phyloP scores from a whole-genome alignment of 2,329 filamentous ascomycete species.

The Verticillium longisporum region DNA sequence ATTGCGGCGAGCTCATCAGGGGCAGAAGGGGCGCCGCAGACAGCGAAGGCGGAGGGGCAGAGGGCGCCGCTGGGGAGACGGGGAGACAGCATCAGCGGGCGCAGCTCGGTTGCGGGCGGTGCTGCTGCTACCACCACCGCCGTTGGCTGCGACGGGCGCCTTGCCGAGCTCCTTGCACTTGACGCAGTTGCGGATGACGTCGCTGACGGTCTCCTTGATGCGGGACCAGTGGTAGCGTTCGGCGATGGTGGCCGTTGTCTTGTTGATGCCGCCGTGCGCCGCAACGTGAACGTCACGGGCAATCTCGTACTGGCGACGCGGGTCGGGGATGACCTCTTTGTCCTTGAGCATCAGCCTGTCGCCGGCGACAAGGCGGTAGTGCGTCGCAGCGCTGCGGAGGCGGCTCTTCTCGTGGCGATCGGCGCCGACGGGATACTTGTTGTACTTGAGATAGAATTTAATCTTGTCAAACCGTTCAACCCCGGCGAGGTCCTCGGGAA shows the following conservation, averaged over 20 bases:
- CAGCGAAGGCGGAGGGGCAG: neutral
- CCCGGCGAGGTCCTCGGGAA: conserved; percentile 76
- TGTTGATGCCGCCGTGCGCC: conserved; percentile 87
- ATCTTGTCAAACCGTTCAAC: conserved; percentile 99
- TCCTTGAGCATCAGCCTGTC: conserved; percentile 94
- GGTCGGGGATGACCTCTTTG: conserved; percentile 93
- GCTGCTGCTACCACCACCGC: neutral
- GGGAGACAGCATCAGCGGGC: neutral
- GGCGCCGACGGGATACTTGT: conserved; percentile 86
- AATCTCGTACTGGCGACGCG: conserved; percentile 84
- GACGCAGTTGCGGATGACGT: conserved; percentile 85
- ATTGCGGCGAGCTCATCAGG: neutral
- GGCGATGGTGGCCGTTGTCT: conserved; percentile 89
- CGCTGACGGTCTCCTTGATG: conserved; percentile 94
- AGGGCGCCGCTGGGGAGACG: neutral
- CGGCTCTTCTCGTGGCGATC: conserved; percentile 94
- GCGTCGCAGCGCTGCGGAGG: conserved; percentile 84
- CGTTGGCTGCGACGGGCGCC: conserved; percentile 22
- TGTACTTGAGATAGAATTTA: conserved; percentile 91
- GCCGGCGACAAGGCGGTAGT: conserved; percentile 76
- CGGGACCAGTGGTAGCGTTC: conserved; percentile 96
- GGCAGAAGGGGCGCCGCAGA: neutral
- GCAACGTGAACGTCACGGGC: conserved; percentile 67
- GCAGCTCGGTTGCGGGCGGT: neutral
- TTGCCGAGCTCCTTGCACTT: conserved; percentile 81